Conservation (phyloP, 495 filamentous ascomycete genomes). For the Astrothelium subdiscretum region DNA sequence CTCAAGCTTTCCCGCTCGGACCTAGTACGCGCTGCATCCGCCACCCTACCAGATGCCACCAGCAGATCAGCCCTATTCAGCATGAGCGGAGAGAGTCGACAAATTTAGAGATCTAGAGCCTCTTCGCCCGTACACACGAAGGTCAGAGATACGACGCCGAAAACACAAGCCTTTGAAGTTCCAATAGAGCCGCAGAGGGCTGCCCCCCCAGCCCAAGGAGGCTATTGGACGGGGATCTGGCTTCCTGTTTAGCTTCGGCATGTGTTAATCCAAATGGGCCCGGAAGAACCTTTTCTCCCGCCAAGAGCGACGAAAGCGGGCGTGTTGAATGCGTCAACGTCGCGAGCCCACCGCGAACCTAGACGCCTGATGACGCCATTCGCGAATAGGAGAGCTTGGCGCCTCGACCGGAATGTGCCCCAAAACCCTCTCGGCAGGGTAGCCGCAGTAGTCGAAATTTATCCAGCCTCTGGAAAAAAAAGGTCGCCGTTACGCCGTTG, state of each 20-base stretch:
- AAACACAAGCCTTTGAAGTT: neutral
- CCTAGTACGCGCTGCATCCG: neutral
- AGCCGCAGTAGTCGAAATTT: neutral
- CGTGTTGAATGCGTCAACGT: neutral
- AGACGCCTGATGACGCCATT: neutral
- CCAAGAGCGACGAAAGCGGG: neutral
- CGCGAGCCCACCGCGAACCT: neutral
- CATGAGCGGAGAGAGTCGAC: neutral
- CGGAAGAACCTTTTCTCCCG: neutral
- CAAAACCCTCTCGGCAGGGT: neutral
- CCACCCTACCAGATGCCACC: neutral
- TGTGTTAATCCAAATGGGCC: too few relatives aligned
- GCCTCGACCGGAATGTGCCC: neutral
- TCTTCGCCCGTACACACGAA: neutral
- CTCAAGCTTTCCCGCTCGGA: neutral
- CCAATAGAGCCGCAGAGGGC: neutral
- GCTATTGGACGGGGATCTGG: neutral
- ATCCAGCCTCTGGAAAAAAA: neutral
- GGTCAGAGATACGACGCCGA: neutral
- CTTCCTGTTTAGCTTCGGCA: neutral
- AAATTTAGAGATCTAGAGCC: neutral
- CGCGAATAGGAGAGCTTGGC: neutral
- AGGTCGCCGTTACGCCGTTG: constrained; percentile 3
- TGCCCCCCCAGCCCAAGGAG: neutral
- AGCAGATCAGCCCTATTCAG: neutral